Conservation (phyloP, 306 rosid species). For the Prinsepia uniflora region DNA sequence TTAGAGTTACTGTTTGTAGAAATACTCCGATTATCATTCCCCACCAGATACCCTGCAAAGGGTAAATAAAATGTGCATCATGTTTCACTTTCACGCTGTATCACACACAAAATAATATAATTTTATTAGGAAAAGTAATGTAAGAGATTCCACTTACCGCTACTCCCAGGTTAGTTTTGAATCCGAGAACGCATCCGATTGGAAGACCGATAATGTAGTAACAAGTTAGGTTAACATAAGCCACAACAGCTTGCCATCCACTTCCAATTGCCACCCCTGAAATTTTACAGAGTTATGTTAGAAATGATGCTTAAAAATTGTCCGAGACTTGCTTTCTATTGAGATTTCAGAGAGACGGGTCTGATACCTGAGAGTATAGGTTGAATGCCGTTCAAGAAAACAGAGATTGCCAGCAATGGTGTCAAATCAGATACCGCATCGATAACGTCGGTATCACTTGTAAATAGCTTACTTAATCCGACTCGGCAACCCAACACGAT, state of each 20-base stretch:
- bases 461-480: slow-evolving; percentile 50
- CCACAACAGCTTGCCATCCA: slow-evolving; percentile 75
- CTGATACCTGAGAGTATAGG: slow-evolving; percentile 48
- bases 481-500: slow-evolving; percentile 40
- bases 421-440: slow-evolving; percentile 45
- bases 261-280: slow-evolving; percentile 75
- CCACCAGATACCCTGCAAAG: slow-evolving; percentile 67
- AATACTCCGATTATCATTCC: slow-evolving; percentile 64
- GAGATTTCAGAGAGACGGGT: too few species aligned
- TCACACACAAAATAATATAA: neutral
- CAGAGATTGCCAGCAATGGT: slow-evolving; percentile 63
- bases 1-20: slow-evolving; percentile 51
- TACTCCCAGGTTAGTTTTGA: slow-evolving; percentile 50
- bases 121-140: neutral
- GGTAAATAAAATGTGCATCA: neutral
- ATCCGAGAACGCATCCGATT: slow-evolving; percentile 61
- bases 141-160: slow-evolving; percentile 38
- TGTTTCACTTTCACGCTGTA: neutral
- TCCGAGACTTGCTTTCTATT: neutral
- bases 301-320: neutral
- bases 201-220: slow-evolving; percentile 68
- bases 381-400: slow-evolving; percentile 66
- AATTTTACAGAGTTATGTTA: neutral
- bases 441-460: slow-evolving; percentile 40
- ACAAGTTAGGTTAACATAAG: slow-evolving; percentile 55